Base-by-base conservation (phyloP, 768 basidiomycete genomes). In the Butyriboletus loyo region DNA sequence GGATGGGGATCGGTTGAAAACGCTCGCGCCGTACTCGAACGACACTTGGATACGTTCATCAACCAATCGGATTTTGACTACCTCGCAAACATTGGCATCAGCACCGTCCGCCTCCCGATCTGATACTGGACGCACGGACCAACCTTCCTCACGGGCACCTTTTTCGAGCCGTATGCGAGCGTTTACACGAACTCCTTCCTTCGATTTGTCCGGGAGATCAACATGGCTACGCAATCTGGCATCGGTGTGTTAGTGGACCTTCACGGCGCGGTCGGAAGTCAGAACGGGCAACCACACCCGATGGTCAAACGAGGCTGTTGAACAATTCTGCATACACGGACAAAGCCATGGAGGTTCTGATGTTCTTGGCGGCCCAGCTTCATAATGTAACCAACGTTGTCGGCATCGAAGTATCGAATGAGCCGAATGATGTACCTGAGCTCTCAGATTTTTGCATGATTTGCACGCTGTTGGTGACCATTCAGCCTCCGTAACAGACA, bases 31-130 rank as follows among this genome's bases (percentile, higher is more conserved):
- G 67, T 79, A 79, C 25, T 91, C 24, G 85, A 90, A 64, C 65
- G 70, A 9, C 89, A 91, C 68, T 91, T 87, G 87, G 84, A 89
- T 65, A 77, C 71, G 1, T 91, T 84, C 78, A 79, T 92, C 54
- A 76, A 69, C 7, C 78, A 85, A 38, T 66, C 72, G 1, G 89
- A 92, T 65, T 86, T 85, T 73, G 65, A 71, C 4, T 87, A 84
- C 75, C 75, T 91, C 19, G 73, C 73, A 0, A 66, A 70, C 28
- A 72, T 75, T 14, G 84, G 84, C 1, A 75, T 86, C 64, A 86
- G 85, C 55, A 75, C 80, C 22, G 80, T 86, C 35, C 75, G 86
- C 27, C 74, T 87, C 27, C 85, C 86, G 2, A 82, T 89, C 22
- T 73, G 85, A 34, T 77, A 77, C 59, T 82, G 78, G 78, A 69